phyloP scores from a whole-genome alignment of 2,329 filamentous ascomycete species.

The Trichophyton simii region DNA sequence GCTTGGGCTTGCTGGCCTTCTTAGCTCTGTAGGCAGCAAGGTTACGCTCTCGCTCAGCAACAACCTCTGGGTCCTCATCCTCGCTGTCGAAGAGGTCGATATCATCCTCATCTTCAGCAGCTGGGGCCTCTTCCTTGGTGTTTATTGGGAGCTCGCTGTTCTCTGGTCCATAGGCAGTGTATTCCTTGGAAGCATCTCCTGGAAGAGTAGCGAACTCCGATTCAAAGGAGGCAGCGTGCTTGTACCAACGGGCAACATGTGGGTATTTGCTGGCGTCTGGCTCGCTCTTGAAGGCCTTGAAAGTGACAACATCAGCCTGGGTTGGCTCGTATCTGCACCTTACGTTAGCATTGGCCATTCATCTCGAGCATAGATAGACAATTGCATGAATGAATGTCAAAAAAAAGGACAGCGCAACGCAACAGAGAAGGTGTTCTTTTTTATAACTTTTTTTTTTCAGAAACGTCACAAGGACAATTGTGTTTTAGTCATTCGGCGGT shows the following conservation, averaged over 20 bases:
- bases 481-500: slow-evolving; percentile 68
- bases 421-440: slow-evolving; percentile 3
- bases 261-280: slow-evolving; percentile 82
- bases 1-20: slow-evolving; percentile 89
- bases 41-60: slow-evolving; percentile 71
- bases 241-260: slow-evolving; percentile 94
- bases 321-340: slow-evolving; percentile 51
- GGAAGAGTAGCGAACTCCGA: slow-evolving; percentile 81
- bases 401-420: slow-evolving; percentile 6
- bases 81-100: slow-evolving; percentile 89
- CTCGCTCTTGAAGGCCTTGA: slow-evolving; percentile 69
- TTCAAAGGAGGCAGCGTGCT: slow-evolving; percentile 90
- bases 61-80: slow-evolving; percentile 84
- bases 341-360: not conserved
- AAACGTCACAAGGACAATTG: slow-evolving; percentile 55
- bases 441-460: slow-evolving; percentile 42
- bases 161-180: slow-evolving; percentile 86
- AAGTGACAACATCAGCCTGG: slow-evolving; percentile 91
- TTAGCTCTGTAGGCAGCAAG: slow-evolving; percentile 91
- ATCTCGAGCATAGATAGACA: slow-evolving; percentile 4
- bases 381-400: slow-evolving; percentile 5
- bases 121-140: slow-evolving; percentile 68
- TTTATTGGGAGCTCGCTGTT: slow-evolving; percentile 63
- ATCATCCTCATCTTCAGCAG: slow-evolving; percentile 77
- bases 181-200: slow-evolving; percentile 79